Evolutionary conservation across 73 alveolate genomes (phyloP), one percentile per base, ranked within the genome.

Genomic region (Paramecium sexaurelia): DNA sequence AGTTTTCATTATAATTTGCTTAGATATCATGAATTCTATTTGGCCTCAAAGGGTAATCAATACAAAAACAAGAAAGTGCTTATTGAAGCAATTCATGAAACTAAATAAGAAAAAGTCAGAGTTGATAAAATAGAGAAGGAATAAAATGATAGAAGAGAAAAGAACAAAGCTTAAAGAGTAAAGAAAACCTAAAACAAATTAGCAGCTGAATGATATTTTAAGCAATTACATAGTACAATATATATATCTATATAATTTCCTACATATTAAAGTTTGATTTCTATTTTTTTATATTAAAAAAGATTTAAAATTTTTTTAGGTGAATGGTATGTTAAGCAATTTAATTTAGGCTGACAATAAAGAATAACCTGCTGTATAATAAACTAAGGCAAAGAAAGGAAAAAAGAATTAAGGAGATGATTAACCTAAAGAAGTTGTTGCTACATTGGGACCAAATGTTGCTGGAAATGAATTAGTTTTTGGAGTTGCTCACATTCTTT

Each of bases 401-500:
- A 85, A 85, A 39, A 55, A 57, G 39, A 24, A 26, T 55, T 29
- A 26, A 29, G 84, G 71, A 85, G 68, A 40, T 17, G 92, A 85
- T 55, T 15, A 85, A 85, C 55, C 51, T 6, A 7, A 40, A 85
- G n/a, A 78, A 78, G 90, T 78, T 20, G 90, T 78, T 19, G 71
- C 75, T 27, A 47, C 67, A 67, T 36, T 36, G 5, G 92, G 85
- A 47, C 95, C 95, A 35, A 78, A 91, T 68, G 95, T 78, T 33
- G 85, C 85, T 35, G 95, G 92, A 43, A 97, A 94, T 85, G 96
- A 91, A 61, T 92, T 92, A 66, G 95, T 92, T 66, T 97, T 97
- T 92, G 99, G 99, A 55, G 99, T 97, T 85, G 95, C 97, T 93
- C 99, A 98, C 96, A 96, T 98, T 95, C 96, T 94, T 85, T 99